phyloP scores from a whole-genome alignment of 108 stramenopile genomes.

The Discostella stelligeroides region DNA sequence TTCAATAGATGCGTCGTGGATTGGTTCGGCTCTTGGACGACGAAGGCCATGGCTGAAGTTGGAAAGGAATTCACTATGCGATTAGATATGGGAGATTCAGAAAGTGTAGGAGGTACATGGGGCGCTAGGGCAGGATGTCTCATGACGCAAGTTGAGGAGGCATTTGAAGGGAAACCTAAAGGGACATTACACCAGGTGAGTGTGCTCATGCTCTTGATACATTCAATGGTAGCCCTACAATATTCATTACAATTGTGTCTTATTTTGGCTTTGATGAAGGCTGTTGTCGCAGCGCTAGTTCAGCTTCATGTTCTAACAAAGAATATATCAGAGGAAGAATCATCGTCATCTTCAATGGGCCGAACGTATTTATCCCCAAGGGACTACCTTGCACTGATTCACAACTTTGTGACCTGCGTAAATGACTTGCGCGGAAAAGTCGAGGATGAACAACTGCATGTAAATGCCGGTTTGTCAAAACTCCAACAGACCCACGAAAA shows the following conservation, averaged over 20 bases:
- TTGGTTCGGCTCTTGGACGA: constrained; percentile 99
- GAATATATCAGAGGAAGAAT: constrained; percentile 62
- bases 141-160: constrained; percentile 70
- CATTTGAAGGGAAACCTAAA: constrained; percentile 61
- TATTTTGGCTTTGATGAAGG: constrained; percentile 14
- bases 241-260: too few species aligned
- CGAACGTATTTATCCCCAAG: constrained; percentile 92
- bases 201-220: too few species aligned
- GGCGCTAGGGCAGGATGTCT: constrained; percentile 81
- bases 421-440: constrained; percentile 76
- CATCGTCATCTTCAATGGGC: constrained; percentile 49
- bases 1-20: constrained; percentile 99
- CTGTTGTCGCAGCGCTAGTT: constrained; percentile 95
- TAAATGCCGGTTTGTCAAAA: constrained; percentile 96
- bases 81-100: constrained; percentile 88
- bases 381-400: constrained; percentile 95
- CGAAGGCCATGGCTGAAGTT: constrained; percentile 93
- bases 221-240: too few species aligned
- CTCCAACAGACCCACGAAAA: constrained; percentile 91
- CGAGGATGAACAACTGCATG: constrained; percentile 96
- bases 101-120: constrained; percentile 82
- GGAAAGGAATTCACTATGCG: constrained; percentile 69
- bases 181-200: constrained; percentile 66
- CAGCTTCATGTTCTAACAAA: constrained; percentile 83
- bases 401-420: constrained; percentile 88